Evolutionary conservation across 2,329 filamentous ascomycete genomes (phyloP), one percentile per base, ranked within the genome.

Genomic region (Fusarium goolgardi): DNA sequence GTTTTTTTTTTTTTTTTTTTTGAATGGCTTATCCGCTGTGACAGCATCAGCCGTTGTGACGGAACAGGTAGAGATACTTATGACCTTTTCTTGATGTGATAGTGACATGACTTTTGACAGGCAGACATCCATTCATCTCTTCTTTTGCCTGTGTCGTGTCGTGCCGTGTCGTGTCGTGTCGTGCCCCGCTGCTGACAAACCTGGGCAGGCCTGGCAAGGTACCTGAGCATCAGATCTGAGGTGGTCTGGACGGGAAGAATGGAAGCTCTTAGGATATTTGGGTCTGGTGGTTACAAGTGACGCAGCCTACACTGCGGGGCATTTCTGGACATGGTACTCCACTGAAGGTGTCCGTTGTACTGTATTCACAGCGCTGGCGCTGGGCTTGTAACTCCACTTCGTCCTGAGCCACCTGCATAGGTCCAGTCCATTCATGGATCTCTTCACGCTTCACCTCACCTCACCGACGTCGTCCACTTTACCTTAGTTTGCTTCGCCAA

Each of bases 401-500:
- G 60, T 59, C 63, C 63, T 51, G 47, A 51, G 47, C 47, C 47
- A 34, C 47, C 47, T 34, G 47, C 47, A 51, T 51, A 51, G 34
- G 47, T 52, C 50, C 52, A 59, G 52, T 59, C 54, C 64, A 65
- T 39, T 39, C 35, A 39, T 39, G 35, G 35, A 39, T 67, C 65
- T 63, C 53, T 70, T 69, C 64, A 70, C 69, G 67, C 58, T 57
- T 69, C 64, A 68, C 70, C 63, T 70, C 65, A 73, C 71, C 59
- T 69, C 69, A 72, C 69, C 72, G 63, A 70, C 69, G 69, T 72
- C 73, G 67, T 63, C 66, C 67, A 69, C 73, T 67, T 71, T 62
- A 56, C 63, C 58, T 62, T 62, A 62, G 59, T 62, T 62, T 67
- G 50, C 65, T 49, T 58, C 55, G 50, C 62, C 66, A 59, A 63